Evolutionary conservation across 257 asterid genomes (phyloP), one percentile per base, ranked within the genome.

Genomic region (Leonotis leonurus): DNA sequence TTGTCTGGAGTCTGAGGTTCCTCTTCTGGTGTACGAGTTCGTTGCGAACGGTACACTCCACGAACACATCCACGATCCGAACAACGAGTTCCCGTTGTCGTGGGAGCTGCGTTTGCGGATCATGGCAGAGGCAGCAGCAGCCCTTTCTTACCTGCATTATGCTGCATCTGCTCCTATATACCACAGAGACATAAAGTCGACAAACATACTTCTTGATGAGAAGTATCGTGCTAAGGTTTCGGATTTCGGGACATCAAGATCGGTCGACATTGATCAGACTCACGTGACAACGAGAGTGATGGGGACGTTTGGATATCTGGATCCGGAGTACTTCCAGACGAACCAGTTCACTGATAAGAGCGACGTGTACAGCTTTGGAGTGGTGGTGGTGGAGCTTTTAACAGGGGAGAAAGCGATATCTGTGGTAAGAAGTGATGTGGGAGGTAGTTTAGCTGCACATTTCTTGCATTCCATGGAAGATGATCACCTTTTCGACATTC

Each of bases 261-360:
- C 65, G 8, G 12, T 56, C 11, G 18, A 44, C 21, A 3, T 67
- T 1, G 71, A 67, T 16, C 65, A 67, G 16, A 67, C 65, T 4
- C 71, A 66, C 24, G 18, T 44, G 58, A 66, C 71, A 2, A 66
- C 71, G 2, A 21, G 58, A 30, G 65, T 66, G 12, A 11, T 56
- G 21, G 80, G 80, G 12, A 75, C 77, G 5, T 66, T 71, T 2
- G 80, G 77, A 4, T 75, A 75, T 60, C 55, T 75, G 41, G 80
- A 75, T 50, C 77, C 80, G 0, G 80, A 75, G 66, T 75, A 75
- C 59, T 75, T 75, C 50, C 74, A 66, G 18, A 51, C 79, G 7
- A 64, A 64, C 22, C 70, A 64, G 32, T 69, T 64, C 25, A 74
- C 76, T 0, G 80, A 75, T 2, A 76, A 71, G 67, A 76, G 81